Evolutionary conservation across 1,284 basidiomycete species (phyloP).

Genomic region (Boletus calvinii): DNA sequence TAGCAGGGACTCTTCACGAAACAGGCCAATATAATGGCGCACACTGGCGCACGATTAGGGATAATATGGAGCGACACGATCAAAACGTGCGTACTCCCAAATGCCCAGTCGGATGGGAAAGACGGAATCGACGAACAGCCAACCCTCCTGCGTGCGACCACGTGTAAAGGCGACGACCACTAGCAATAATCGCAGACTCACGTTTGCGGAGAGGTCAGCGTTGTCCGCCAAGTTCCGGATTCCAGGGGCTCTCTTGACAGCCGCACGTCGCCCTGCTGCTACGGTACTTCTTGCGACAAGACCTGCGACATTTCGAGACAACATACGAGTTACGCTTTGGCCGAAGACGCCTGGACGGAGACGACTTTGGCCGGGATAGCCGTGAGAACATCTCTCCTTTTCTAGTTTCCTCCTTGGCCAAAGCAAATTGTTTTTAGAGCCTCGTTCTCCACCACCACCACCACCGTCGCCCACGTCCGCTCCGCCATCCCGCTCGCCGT

Average conservation of each 20-base stretch:
- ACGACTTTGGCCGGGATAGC: not conserved
- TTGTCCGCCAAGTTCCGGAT: conserved; percentile 14
- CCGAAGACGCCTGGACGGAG: not conserved
- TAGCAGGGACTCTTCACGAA: conserved; percentile 57
- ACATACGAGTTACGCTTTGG: conserved; percentile 16
- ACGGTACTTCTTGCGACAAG: not conserved
- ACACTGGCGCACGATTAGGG: conserved; percentile 40
- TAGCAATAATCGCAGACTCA: conserved; percentile 18
- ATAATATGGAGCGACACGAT: not conserved
- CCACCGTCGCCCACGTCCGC: conserved; percentile 17
- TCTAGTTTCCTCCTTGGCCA: conserved; percentile 4
- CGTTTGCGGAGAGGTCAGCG: no score
- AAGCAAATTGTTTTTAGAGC: conserved; percentile 25
- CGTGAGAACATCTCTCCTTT: conserved; percentile 21
- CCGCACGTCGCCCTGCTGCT: conserved; percentile 2
- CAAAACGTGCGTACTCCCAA: conserved; percentile 47
- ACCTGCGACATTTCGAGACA: conserved; percentile 13
- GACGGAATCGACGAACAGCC: conserved; percentile 57
- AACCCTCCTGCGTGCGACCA: conserved; percentile 34
- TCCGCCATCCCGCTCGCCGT: conserved; percentile 15
- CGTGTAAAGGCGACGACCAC: conserved; percentile 12
- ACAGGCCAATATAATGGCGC: conserved; percentile 58
- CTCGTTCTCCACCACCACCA: conserved; percentile 26
- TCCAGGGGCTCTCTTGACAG: not conserved
- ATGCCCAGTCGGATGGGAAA: conserved; percentile 51